Percentiles rank a stretch among this genome's conserved stretches.
These are phyloP conservation scores for Thamnidium elegans DNA, from an alignment of 192 early-diverging fungal species.

Conservation along the genomic window DNA sequence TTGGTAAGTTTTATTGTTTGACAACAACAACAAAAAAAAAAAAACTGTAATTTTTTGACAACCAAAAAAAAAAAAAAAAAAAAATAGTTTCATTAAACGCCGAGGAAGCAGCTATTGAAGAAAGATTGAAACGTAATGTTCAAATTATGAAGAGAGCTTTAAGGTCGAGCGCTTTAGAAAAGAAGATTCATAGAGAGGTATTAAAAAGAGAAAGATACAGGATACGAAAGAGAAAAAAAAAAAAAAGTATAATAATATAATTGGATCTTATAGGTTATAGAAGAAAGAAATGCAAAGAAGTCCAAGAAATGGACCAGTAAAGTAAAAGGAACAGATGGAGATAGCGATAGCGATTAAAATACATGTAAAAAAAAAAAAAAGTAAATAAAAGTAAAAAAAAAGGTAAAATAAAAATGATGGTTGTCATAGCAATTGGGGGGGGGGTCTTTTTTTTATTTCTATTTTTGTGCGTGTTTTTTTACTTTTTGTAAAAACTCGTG, in stretches of 20 bases:
- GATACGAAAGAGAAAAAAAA: not conserved
- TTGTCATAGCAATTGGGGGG: too few species aligned
- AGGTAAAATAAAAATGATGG: too few species aligned
- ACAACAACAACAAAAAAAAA: not conserved
- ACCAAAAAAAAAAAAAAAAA: not conserved
- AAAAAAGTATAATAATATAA: not conserved
- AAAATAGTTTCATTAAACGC: slow-evolving; percentile 6
- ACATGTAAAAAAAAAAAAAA: not conserved
- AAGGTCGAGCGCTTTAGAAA: slow-evolving; percentile 15
- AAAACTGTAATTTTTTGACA: not conserved
- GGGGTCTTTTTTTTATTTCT: too few species aligned
- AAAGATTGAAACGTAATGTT: slow-evolving; percentile 16
- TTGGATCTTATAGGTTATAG: not conserved
- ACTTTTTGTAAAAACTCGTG: too few species aligned
- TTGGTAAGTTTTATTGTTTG: slow-evolving; percentile 26
- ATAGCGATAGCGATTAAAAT: slow-evolving; percentile 2
- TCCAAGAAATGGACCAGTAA: slow-evolving; percentile 6
- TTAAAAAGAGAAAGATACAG: too few species aligned
- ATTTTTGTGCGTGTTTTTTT: too few species aligned
- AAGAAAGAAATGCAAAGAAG: slow-evolving; percentile 4
- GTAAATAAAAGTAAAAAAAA: not conserved
- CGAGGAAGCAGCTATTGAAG: slow-evolving; percentile 10
- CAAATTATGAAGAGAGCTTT: slow-evolving; percentile 9
- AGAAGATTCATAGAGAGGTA: slow-evolving; percentile 18
- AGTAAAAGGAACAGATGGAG: slow-evolving; percentile 11